These are phyloP conservation scores for Pestalotiopsis sp. DNA, from an alignment of 2,329 filamentous ascomycete genomes.

Conservation along the genomic window DNA sequence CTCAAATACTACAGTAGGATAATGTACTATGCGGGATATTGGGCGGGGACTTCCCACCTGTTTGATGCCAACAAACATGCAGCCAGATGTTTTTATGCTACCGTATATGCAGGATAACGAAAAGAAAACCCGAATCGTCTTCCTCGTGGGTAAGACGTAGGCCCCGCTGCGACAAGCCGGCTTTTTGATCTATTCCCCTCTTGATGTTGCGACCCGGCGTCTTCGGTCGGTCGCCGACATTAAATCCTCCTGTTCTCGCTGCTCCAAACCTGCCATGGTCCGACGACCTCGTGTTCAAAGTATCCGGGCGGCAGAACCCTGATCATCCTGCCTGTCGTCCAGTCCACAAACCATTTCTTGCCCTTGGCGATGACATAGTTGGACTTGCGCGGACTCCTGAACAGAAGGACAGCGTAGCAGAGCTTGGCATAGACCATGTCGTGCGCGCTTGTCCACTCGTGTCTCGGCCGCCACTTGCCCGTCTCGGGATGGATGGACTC, in stretches of 20 bases:
- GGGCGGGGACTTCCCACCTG: neutral
- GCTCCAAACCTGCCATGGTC: slow-evolving; percentile 53
- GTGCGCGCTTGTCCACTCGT: slow-evolving; percentile 57
- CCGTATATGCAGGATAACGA: neutral
- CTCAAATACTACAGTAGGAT: neutral
- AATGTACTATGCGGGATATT: neutral
- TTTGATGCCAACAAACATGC: neutral
- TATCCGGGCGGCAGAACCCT: slow-evolving; percentile 57
- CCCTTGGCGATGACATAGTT: slow-evolving; percentile 60
- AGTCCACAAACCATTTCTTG: slow-evolving; percentile 63
- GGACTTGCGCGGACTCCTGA: slow-evolving; percentile 59
- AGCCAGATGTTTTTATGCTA: slow-evolving; percentile 9
- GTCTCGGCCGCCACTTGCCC: slow-evolving; percentile 60
- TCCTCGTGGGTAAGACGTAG: neutral
- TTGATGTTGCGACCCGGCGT: neutral
- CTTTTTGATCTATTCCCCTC: no score
- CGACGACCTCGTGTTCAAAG: slow-evolving; percentile 52
- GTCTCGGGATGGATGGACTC: slow-evolving; percentile 48
- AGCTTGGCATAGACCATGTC: slow-evolving; percentile 63
- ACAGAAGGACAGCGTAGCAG: slow-evolving; percentile 61
- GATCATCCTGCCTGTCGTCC: slow-evolving; percentile 58
- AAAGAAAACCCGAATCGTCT: neutral
- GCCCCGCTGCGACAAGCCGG: no score
- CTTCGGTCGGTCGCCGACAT: neutral
- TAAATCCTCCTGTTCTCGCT: slow-evolving; percentile 52